phyloP scores from a whole-genome alignment of 1,284 basidiomycete species.

The Leccinum fallax region DNA sequence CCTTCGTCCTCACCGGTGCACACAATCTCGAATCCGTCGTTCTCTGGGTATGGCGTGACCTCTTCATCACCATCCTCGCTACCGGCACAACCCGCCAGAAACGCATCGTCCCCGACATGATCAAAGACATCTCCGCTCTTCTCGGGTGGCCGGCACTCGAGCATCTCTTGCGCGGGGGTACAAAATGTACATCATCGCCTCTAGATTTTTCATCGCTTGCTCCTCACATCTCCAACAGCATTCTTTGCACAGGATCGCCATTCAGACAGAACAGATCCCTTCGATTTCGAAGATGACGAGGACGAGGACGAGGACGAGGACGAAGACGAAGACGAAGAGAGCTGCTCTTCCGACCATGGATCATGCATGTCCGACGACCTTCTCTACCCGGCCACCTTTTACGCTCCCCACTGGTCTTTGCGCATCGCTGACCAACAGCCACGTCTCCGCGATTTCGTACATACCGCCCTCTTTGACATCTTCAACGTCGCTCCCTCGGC shows the following conservation, averaged over 20 bases:
- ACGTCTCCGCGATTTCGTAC: conserved; percentile 47
- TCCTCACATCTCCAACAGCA: conserved; percentile 13
- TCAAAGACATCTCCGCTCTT: conserved; percentile 53
- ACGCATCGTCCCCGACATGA: conserved; percentile 48
- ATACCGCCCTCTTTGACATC: conserved; percentile 41
- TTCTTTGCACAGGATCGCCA: conserved; percentile 24
- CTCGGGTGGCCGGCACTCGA: conserved; percentile 54
- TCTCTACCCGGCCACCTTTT: conserved; percentile 36
- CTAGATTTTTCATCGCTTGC: background rate
- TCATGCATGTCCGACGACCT: conserved; percentile 29
- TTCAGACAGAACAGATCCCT: conserved; percentile 26
- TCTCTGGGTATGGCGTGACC: conserved; percentile 70
- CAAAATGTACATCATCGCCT: conserved; percentile 36
- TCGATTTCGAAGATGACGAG: conserved; percentile 28
- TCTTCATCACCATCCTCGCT: conserved; percentile 56
- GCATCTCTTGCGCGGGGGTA: conserved; percentile 54
- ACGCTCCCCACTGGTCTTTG: conserved; percentile 54
- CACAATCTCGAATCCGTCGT: conserved; percentile 50
- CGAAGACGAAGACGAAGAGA: conserved; percentile 23
- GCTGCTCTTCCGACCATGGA: conserved; percentile 31
- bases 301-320: conserved; percentile 22
- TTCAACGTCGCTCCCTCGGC: conserved; percentile 54
- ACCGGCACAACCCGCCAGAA: conserved; percentile 40
- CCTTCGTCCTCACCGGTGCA: conserved; percentile 52
- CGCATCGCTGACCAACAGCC: conserved; percentile 43